Base-by-base conservation (phyloP, 2,329 filamentous ascomycete species). In the Alternaria alternata region DNA sequence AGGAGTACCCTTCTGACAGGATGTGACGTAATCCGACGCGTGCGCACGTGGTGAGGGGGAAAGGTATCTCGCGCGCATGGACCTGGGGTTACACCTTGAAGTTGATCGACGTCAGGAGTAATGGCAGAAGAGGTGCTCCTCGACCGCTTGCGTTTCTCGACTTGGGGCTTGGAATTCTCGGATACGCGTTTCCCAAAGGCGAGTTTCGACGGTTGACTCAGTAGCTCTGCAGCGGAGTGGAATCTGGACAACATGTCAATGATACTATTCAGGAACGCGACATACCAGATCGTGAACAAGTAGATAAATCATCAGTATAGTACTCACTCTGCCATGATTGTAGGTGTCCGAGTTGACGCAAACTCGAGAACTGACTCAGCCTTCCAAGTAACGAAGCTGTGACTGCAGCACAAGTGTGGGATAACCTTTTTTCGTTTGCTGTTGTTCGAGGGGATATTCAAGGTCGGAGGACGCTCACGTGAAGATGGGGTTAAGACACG, bases 201-300 rank as follows among this genome's bases (percentile, higher is more conserved):
- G 28, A 54, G 28, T 41, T 58, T 55, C 11, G 46, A 51, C 16
- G 62, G 57, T 30, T 43, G 53, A 16, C 51, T 51, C 24, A 54
- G 64, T 24, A 63, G 56, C 34, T 64, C 38, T 22, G 53, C 16
- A 18, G 57, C 46, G 43, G 54, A 62, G 53, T 36, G 32, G 32
- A 22, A 34, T 8, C 56, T 59, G 30, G 18, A 41, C n/a, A 24
- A n/a, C 39, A 39, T 22, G 22, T 62, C n/a, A 59, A 39, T 18
- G 18, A 24, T 36, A 18, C 3, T 26, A 24, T 28, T 11, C 18
- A 39, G 34, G 28, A 16, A 39, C 4, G 26, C 20, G 34, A 47
- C 8, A 14, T 6, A 3, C 24, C 22, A 12, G 11, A 14, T 22
- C 32, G 24, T 18, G 14, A 6, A 42, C 5, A 16, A 5, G 12